Evolutionary conservation across 2,329 filamentous ascomycete species (phyloP).

Genomic region (Diaporthe ilicicola): DNA sequence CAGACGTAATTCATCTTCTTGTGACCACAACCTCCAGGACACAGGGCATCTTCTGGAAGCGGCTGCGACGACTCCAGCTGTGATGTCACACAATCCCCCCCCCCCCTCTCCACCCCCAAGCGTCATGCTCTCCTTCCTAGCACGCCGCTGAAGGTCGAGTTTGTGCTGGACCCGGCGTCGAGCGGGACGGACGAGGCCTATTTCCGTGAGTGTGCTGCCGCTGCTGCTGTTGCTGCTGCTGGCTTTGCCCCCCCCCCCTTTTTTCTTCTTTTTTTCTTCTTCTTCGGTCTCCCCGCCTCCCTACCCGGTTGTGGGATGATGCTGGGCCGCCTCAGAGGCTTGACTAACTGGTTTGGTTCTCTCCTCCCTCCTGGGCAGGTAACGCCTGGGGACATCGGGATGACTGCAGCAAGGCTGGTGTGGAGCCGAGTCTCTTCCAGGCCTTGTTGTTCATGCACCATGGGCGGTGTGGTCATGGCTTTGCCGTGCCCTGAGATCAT

Average conservation of each 20-base stretch:
- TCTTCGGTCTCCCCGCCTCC: no score
- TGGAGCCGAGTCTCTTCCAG: conserved; percentile 26
- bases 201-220: conserved; percentile 20
- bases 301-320: no score
- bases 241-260: no score
- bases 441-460: conserved; percentile 28
- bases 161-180: conserved; percentile 22
- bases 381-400: conserved; percentile 31
- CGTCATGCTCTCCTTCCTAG: conserved; percentile 31
- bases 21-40: not conserved
- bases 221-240: no score
- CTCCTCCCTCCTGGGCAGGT: not conserved
- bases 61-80: no score
- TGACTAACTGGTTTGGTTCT: not conserved
- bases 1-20: not conserved
- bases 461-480: conserved; percentile 29
- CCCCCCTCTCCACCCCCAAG: not conserved
- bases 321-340: not conserved
- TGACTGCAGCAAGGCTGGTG: conserved; percentile 24
- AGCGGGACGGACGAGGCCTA: conserved; percentile 28
- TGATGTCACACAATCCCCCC: not conserved
- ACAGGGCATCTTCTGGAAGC: no score
- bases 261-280: not conserved
- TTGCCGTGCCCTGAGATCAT: conserved; percentile 21
- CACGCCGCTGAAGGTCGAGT: conserved; percentile 26